Evolutionary conservation across 2,329 filamentous ascomycete genomes (phyloP), one percentile per base, ranked within the genome.

Genomic region (Periglandula ipomoeae): DNA sequence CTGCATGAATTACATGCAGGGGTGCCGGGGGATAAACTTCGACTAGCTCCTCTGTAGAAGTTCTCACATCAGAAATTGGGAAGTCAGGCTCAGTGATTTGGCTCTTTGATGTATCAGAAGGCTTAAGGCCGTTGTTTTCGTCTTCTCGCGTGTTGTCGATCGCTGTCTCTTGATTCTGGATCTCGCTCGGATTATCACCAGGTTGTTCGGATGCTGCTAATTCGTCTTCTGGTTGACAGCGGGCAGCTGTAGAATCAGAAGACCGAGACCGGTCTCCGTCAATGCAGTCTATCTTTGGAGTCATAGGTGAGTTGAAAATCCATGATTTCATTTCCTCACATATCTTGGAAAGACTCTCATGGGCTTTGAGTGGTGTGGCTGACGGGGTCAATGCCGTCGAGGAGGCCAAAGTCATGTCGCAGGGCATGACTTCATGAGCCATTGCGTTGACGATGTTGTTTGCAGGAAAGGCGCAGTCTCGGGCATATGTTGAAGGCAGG

Each of bases 251-350:
- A 17, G 22, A 19, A 20, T 24, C 19, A 9, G 37, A 22, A 5
- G 6, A 6, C 26, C 13, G 19, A 15, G 20, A 42, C n/a, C 11
- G 2, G 22, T 19, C 30, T 19, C 19, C 20, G 4, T 6, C 8
- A 11, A 10, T 20, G 2, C 10, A 17, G 22, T 24, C 15, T 20
- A 3, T 43, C 4, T 27, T 22, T n/a, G 10, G 17, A 43, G 27
- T 22, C 8, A n/a, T 20, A 48, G 32, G 40, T 11, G 20, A 19
- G 13, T 23, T 10, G 2, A 17, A 39, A 35, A 50, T 45, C 48
- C 48, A 50, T 15, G 19, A 23, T n/a, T 40, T 50, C 44, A 50
- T 47, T 35, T 44, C 39, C 19, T 47, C 23, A 34, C 48, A 50
- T 17, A 50, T 39, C 24, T 44, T 44, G 17, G 48, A 22, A 34